Evolutionary conservation across 1,139 yeast genomes (phyloP).

Genomic region (Hanseniaspora sp.): DNA sequence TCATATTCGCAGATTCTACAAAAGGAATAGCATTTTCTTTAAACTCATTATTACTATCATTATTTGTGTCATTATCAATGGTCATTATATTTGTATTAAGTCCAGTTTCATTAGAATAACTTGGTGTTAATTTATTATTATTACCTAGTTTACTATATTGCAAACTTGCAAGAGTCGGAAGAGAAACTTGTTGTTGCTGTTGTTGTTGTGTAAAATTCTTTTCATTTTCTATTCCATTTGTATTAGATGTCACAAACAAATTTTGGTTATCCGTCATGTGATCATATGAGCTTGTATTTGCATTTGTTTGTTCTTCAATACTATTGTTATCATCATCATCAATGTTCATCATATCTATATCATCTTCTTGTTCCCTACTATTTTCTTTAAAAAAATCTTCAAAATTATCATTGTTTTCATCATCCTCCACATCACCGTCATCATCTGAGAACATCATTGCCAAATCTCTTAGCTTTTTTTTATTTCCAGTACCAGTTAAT

Average conservation of each 20-base stretch:
- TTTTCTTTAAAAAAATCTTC: constrained; percentile 6
- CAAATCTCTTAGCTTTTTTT: constrained; percentile 11
- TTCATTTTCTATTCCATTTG: too few species aligned
- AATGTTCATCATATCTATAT: constrained; percentile 5
- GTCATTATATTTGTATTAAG: neutral
- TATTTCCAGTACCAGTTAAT: constrained; percentile 1
- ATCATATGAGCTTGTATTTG: neutral
- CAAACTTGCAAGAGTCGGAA: neutral
- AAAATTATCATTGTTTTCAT: constrained; percentile 8
- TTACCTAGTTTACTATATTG: neutral
- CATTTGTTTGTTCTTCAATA: neutral
- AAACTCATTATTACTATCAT: neutral
- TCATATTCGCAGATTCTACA: neutral
- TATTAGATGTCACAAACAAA: constrained; percentile 2
- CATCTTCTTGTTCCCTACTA: constrained; percentile 1
- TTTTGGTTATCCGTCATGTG: neutral
- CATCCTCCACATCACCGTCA: constrained; percentile 14
- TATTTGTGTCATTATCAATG: neutral
- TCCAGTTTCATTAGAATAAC: neutral
- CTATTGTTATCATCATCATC: neutral
- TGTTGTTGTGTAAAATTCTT: neutral
- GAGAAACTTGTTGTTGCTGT: neutral
- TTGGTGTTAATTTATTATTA: too few species aligned
- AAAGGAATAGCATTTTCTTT: neutral
- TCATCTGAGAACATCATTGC: constrained; percentile 15